These are phyloP conservation scores for Scytalidium lignicola DNA, from an alignment of 2,329 filamentous ascomycete species.

Conservation along the genomic window DNA sequence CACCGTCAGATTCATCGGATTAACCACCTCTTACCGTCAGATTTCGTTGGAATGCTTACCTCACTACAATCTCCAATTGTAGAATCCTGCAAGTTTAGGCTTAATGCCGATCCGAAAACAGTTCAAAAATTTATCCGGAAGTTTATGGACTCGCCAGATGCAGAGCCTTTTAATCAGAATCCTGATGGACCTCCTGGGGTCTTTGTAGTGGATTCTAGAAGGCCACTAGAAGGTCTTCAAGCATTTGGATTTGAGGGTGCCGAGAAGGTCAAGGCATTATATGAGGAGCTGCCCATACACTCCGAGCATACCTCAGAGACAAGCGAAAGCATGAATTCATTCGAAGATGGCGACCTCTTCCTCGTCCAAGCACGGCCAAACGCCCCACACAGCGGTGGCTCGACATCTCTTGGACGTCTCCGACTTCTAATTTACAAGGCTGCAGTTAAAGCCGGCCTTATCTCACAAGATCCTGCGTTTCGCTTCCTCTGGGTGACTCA, in stretches of 20 bases:
- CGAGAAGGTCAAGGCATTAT: slow-evolving; percentile 37
- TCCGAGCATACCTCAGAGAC: background rate
- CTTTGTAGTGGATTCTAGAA: slow-evolving; percentile 67
- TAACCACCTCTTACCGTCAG: slow-evolving; percentile 54
- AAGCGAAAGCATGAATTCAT: slow-evolving; percentile 28
- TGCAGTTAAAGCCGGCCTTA: slow-evolving; percentile 18
- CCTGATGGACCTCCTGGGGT: slow-evolving; percentile 74
- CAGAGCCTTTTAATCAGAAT: slow-evolving; percentile 58
- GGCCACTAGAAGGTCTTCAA: slow-evolving; percentile 72
- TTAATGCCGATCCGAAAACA: slow-evolving; percentile 46
- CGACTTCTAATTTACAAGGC: slow-evolving; percentile 24
- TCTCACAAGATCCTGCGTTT: slow-evolving; percentile 37
- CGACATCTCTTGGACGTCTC: slow-evolving; percentile 43
- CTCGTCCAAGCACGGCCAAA: slow-evolving; percentile 72
- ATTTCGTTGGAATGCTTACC: slow-evolving; percentile 72
- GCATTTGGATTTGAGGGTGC: slow-evolving; percentile 70
- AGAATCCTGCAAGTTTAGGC: slow-evolving; percentile 66
- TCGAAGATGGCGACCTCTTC: slow-evolving; percentile 70
- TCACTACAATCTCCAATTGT: slow-evolving; percentile 62
- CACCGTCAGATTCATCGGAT: slow-evolving; percentile 57
- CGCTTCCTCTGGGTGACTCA: slow-evolving; percentile 78
- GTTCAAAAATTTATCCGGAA: slow-evolving; percentile 57
- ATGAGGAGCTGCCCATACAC: slow-evolving; percentile 1
- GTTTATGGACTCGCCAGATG: slow-evolving; percentile 65
- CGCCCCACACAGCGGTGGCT: slow-evolving; percentile 63